Percentiles rank a stretch among this genome's conserved stretches.
phyloP scores from a whole-genome alignment of 2,329 filamentous ascomycete genomes.

The Epichloe baconii region DNA sequence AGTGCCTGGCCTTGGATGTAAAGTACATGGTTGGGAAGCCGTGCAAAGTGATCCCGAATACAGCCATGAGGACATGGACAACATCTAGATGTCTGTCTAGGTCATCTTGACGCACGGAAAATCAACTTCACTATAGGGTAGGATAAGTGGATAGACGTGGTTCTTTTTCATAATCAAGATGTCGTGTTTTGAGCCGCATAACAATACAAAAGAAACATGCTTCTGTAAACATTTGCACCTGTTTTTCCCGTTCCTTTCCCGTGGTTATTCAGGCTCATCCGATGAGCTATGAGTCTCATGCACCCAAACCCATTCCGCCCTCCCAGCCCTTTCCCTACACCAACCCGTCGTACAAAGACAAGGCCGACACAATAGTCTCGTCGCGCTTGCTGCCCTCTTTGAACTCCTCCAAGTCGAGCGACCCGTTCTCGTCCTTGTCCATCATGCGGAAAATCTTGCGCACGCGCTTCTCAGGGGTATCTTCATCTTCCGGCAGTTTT shows the following conservation, averaged over 20 bases:
- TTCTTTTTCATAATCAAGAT: background rate
- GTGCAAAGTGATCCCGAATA: too few species aligned
- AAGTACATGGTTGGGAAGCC: too few species aligned
- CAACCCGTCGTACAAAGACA: slow-evolving; percentile 91
- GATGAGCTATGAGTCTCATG: background rate
- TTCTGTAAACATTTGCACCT: background rate
- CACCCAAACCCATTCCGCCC: background rate
- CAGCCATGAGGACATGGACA: too few species aligned
- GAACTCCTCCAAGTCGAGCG: slow-evolving; percentile 93
- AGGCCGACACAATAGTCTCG: slow-evolving; percentile 93
- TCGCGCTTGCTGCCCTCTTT: slow-evolving; percentile 98
- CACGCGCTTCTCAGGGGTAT: slow-evolving; percentile 96
- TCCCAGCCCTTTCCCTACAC: slow-evolving; percentile 39
- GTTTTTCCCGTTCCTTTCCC: background rate
- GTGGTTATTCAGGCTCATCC: background rate
- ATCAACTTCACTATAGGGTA: background rate
- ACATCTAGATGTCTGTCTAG: too few species aligned
- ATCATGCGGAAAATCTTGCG: slow-evolving; percentile 99
- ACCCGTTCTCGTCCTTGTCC: slow-evolving; percentile 99
- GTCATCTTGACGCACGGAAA: too few species aligned
- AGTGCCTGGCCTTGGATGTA: too few species aligned
- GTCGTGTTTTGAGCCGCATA: background rate
- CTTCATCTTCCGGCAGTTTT: slow-evolving; percentile 94
- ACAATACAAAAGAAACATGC: slow-evolving; percentile 4
- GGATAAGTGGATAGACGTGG: too few species aligned